phyloP scores from a whole-genome alignment of 768 basidiomycete genomes.

The Pholiota microspora region DNA sequence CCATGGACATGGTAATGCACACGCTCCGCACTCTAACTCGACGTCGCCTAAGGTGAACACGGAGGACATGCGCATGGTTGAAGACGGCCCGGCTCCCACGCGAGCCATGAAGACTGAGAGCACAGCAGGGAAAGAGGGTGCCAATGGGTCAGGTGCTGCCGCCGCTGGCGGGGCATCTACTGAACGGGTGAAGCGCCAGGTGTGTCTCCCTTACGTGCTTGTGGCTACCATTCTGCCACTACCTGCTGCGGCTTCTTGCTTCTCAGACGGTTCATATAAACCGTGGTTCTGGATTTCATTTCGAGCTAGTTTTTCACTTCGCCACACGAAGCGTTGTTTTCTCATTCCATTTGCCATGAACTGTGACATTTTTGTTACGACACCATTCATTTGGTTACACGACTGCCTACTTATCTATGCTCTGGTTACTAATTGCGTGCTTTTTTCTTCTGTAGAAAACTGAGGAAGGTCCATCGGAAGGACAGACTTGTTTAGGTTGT shows the following conservation, averaged over 20 bases:
- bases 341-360: neutral
- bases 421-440: neutral
- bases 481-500: slow-evolving; percentile 80
- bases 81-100: slow-evolving; percentile 3
- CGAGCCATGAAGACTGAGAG: neutral
- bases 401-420: neutral
- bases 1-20: neutral
- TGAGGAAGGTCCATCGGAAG: slow-evolving; percentile 50
- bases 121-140: slow-evolving; percentile 4
- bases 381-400: neutral
- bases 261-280: slow-evolving; percentile 1
- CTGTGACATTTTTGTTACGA: neutral
- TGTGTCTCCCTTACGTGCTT: slow-evolving; percentile 9
- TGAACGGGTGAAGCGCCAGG: slow-evolving; percentile 15
- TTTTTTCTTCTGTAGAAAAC: slow-evolving; percentile 26
- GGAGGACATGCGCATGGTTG: slow-evolving; percentile 13
- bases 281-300: neutral
- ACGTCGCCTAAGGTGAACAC: slow-evolving; percentile 14
- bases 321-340: neutral
- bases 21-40: slow-evolving; percentile 3
- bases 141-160: slow-evolving; percentile 7
- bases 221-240: neutral
- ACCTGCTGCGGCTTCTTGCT: neutral
- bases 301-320: neutral
- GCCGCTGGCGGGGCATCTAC: neutral